Evolutionary conservation across 768 basidiomycete genomes (phyloP), one percentile per base, ranked within the genome.

Genomic region (Lentinula boryana): DNA sequence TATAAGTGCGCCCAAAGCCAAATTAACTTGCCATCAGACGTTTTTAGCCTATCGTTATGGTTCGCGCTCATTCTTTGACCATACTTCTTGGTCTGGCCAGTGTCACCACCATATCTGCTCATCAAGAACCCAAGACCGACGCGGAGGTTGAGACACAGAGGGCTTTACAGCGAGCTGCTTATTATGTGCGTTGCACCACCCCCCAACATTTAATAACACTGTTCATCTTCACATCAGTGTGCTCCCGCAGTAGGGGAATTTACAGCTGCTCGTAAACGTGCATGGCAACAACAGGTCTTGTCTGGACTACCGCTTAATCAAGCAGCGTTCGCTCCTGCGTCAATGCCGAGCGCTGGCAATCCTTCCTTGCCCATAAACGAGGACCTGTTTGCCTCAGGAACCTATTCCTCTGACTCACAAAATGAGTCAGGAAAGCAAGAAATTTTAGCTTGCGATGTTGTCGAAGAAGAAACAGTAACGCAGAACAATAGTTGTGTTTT

Each of bases 401-500:
- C 71, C 1, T 80, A 78, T 55, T 69, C 67, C 0, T 77, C 78
- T 55, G 64, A 67, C 5, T 59, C 62, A 36, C 69, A 27, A 70
- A 46, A 62, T 62, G 5, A 48, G 68, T 10, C 61, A 68, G 18
- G 54, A 15, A 52, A 67, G 41, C 63, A 64, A 0, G 68, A 67
- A 4, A 62, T 68, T 15, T 72, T 83, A 73, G 73, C 74, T 15
- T 84, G 82, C 63, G 68, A 77, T 4, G 77, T 79, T 0, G 71
- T 80, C n/a, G 71, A 76, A 40, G 55, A 56, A 21, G 77, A 78
- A 2, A 75, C 81, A 2, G 70, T 76, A 40, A 80, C 82, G 40
- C 79, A 80, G 65, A 84, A 83, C 63, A 83, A 83, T 63, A 78
- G 80, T 0, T 84, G 82, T 60, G 80, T 84, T 5, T 73, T 84